These are phyloP conservation scores for Dittrichia graveolens DNA, from an alignment of 129 eudicot species.

Conservation along the genomic window DNA sequence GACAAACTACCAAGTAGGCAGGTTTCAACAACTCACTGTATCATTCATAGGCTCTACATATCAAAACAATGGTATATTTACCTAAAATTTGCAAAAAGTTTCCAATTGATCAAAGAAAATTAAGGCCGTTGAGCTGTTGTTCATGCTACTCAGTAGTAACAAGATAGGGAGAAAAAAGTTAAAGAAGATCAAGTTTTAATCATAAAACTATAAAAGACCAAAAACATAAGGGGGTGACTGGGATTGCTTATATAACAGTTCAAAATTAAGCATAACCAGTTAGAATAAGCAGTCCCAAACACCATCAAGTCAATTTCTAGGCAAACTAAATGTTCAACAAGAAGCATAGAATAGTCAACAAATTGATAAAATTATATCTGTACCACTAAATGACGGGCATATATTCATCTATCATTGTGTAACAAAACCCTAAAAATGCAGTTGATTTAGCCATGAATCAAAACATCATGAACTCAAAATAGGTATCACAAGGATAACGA, in stretches of 20 bases:
- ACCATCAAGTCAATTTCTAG: not conserved
- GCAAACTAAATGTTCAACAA: not conserved
- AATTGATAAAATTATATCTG: not conserved
- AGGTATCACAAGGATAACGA: not conserved
- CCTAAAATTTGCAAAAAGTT: not conserved
- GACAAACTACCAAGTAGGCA: not conserved
- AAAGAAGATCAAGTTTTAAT: no score
- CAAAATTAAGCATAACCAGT: no score
- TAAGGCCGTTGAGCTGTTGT: not conserved
- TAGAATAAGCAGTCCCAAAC: no score
- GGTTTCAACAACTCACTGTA: not conserved
- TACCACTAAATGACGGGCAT: not conserved
- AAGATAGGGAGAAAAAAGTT: not conserved
- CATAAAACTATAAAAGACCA: no score
- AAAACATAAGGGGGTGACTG: no score
- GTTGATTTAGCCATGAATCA: slow-evolving; percentile 8
- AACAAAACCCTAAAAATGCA: slow-evolving; percentile 15
- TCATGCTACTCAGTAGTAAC: not conserved
- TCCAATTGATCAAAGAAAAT: not conserved
- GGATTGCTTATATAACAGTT: no score
- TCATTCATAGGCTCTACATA: not conserved
- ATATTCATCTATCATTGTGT: not conserved
- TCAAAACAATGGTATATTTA: not conserved
- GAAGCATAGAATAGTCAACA: not conserved
- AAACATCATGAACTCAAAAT: slow-evolving; percentile 1